These are phyloP conservation scores for Thelonectria olida DNA, from an alignment of 2,329 filamentous ascomycete genomes.

Conservation along the genomic window DNA sequence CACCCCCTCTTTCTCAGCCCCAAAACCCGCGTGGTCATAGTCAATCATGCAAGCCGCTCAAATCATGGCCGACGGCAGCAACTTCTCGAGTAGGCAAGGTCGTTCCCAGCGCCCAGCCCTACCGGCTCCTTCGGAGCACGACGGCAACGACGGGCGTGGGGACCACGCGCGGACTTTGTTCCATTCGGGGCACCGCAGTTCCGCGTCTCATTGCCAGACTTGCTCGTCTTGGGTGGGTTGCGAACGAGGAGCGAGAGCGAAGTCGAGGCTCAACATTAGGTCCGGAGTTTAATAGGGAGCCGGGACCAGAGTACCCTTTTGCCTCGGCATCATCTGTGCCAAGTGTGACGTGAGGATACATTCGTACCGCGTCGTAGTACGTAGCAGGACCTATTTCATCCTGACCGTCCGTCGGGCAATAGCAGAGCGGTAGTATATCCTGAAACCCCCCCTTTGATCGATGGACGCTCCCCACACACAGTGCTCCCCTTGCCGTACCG, in stretches of 20 bases:
- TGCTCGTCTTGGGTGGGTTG: not conserved
- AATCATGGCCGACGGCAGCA: too few relatives aligned
- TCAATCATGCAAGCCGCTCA: too few relatives aligned
- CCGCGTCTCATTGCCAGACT: conserved; percentile 13
- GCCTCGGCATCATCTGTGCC: not conserved
- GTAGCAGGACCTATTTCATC: not conserved
- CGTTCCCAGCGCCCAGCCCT: conserved; percentile 26
- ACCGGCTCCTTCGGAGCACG: conserved; percentile 21
- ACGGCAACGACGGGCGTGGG: conserved; percentile 6
- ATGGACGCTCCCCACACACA: conserved; percentile 18
- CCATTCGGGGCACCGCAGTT: conserved; percentile 2
- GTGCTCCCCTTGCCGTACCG: not conserved
- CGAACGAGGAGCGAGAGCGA: not conserved
- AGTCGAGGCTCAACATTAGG: not conserved
- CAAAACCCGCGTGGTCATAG: too few relatives aligned
- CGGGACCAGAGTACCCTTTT: not conserved
- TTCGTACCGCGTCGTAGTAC: not conserved
- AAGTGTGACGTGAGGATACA: not conserved
- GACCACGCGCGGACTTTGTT: not conserved
- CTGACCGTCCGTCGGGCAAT: not conserved
- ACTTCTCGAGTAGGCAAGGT: too few relatives aligned
- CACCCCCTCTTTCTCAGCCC: too few relatives aligned
- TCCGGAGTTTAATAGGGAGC: not conserved
- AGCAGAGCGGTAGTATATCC: not conserved
- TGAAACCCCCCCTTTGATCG: conserved; percentile 21